These are phyloP conservation scores for Wickerhamomyces queroliae DNA, from an alignment of 805 yeast species.

Conservation along the genomic window DNA sequence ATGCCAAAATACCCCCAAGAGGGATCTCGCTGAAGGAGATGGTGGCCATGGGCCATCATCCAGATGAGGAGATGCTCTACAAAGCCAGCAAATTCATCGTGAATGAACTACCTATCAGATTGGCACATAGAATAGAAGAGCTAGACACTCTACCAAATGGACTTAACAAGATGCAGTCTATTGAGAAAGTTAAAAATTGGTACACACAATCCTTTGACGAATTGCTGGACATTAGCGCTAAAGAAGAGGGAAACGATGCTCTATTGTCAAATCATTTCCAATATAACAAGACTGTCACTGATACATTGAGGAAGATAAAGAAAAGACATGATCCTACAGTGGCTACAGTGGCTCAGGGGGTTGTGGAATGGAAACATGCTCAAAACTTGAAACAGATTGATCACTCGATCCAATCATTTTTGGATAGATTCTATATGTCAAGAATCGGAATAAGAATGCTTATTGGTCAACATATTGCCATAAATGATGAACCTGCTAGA, in stretches of 20 bases:
- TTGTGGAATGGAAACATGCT: slow-evolving; percentile 76
- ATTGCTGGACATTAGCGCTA: slow-evolving; percentile 43
- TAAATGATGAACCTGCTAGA: slow-evolving; percentile 59
- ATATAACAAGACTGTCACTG: slow-evolving; percentile 64
- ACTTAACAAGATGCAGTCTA: slow-evolving; percentile 66
- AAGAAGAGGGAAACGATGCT: slow-evolving; percentile 4
- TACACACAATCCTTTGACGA: slow-evolving; percentile 88
- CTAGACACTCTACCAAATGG: slow-evolving; percentile 77
- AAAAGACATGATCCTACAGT: slow-evolving; percentile 90
- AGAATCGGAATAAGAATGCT: slow-evolving; percentile 91
- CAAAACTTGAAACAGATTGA: slow-evolving; percentile 47
- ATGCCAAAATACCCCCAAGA: slow-evolving; percentile 74
- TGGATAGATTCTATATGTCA: slow-evolving; percentile 85
- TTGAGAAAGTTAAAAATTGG: slow-evolving; percentile 77
- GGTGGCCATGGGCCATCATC: slow-evolving; percentile 85
- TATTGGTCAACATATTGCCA: slow-evolving; percentile 90
- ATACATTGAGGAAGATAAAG: slow-evolving; percentile 64
- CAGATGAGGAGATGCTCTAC: slow-evolving; percentile 72
- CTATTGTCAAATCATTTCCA: slow-evolving; percentile 56
- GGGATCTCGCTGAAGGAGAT: slow-evolving; percentile 81
- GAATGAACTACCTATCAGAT: slow-evolving; percentile 80
- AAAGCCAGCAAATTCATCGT: slow-evolving; percentile 81
- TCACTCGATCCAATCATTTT: slow-evolving; percentile 69
- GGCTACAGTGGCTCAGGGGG: slow-evolving; percentile 88
- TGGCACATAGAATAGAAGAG: slow-evolving; percentile 83